Percentiles rank a stretch among this genome's conserved stretches.
phyloP scores from a whole-genome alignment of 345 rosid genomes.

The Gossypioides kirkii region DNA sequence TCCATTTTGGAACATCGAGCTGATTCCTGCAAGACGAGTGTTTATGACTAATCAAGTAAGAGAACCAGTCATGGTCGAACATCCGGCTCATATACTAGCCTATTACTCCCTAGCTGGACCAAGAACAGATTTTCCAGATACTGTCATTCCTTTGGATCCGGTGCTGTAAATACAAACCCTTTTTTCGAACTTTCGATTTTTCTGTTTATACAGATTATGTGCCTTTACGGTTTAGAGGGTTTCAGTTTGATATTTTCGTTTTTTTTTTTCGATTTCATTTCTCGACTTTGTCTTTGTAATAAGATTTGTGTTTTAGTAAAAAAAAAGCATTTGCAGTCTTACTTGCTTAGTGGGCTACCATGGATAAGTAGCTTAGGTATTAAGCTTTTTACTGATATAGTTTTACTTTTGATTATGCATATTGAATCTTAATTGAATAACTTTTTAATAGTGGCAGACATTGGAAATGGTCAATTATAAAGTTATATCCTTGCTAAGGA shows the following conservation, averaged over 20 bases:
- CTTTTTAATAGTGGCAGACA: constrained; percentile 5
- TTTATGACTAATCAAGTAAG: constrained; percentile 24
- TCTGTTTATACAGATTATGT: constrained; percentile 26
- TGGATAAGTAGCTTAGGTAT: background rate
- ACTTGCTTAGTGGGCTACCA: constrained; percentile 2
- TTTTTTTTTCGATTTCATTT: constrained; percentile 1
- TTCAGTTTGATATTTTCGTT: constrained; percentile 12
- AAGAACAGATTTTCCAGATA: constrained; percentile 73
- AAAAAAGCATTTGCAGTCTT: constrained; percentile 13
- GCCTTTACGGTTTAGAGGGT: constrained; percentile 21
- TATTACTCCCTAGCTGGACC: constrained; percentile 90
- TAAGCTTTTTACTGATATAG: background rate
- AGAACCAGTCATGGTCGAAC: constrained; percentile 32
- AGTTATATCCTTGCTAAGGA: background rate
- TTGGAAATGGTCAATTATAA: background rate
- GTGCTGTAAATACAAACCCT: constrained; percentile 38
- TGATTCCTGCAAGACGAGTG: constrained; percentile 57
- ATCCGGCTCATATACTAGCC: constrained; percentile 87
- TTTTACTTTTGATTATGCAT: background rate
- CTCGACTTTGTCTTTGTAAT: constrained; percentile 25
- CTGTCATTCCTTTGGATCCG: constrained; percentile 53
- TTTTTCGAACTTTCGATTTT: background rate
- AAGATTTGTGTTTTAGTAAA: constrained; percentile 22
- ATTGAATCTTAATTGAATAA: background rate
- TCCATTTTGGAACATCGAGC: constrained; percentile 94